Evolutionary conservation across 495 filamentous ascomycete genomes (phyloP).

Genomic region (Daldinia concentrica): DNA sequence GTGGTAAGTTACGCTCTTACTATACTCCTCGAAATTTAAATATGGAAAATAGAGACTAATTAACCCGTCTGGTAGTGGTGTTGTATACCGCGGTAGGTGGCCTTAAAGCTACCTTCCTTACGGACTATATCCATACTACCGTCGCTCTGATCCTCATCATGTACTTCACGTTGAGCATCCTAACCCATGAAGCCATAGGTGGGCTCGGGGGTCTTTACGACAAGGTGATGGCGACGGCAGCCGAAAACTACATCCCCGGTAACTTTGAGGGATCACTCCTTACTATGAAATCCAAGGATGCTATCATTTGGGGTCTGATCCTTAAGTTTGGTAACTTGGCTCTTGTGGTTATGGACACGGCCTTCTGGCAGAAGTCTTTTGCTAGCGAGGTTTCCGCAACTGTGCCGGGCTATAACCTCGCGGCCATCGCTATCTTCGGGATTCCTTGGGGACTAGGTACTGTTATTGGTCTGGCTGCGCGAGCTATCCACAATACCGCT

Average conservation of each 20-base stretch:
- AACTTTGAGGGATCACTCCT: constrained; percentile 60
- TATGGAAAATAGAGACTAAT: neutral
- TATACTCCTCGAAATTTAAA: constrained; percentile 58
- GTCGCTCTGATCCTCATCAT: constrained; percentile 82
- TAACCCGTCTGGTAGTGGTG: constrained; percentile 71
- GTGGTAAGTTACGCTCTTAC: constrained; percentile 47
- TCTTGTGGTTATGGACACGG: constrained; percentile 63
- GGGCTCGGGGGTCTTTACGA: constrained; percentile 83
- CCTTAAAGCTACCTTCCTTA: constrained; percentile 48
- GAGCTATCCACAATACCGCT: constrained; percentile 75
- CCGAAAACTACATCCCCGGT: constrained; percentile 65
- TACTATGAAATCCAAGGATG: constrained; percentile 62
- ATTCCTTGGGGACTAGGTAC: constrained; percentile 87
- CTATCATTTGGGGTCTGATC: constrained; percentile 60
- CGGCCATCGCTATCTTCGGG: constrained; percentile 84
- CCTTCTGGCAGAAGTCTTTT: constrained; percentile 64
- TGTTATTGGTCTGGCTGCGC: constrained; percentile 80
- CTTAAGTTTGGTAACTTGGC: constrained; percentile 61
- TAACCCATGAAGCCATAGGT: constrained; percentile 71
- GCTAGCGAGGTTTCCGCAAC: constrained; percentile 63
- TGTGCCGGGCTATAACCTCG: constrained; percentile 85
- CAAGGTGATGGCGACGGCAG: constrained; percentile 82
- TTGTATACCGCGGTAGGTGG: constrained; percentile 64
- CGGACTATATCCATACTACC: constrained; percentile 70
- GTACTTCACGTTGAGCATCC: constrained; percentile 81